Percentiles rank a stretch among this genome's conserved stretches.
phyloP scores from a whole-genome alignment of 805 yeast species.

The Suhomyces sp. region DNA sequence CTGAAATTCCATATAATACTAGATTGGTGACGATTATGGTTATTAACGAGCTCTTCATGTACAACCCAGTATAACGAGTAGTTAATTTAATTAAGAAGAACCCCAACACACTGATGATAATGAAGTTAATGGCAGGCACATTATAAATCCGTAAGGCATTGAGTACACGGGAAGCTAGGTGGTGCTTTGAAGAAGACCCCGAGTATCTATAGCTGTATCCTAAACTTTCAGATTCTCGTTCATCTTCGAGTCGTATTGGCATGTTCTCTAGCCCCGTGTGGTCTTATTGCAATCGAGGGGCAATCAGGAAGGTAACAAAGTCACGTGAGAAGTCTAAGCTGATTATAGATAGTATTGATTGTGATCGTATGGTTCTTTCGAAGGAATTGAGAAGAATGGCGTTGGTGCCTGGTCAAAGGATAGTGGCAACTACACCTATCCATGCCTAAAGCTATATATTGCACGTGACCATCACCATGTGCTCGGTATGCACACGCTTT shows the following conservation, averaged over 20 bases:
- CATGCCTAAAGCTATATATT: neutral
- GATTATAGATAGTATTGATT: neutral
- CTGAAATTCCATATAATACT: constrained; percentile 85
- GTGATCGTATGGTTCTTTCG: neutral
- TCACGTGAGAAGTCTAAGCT: neutral
- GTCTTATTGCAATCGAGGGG: constrained; percentile 1
- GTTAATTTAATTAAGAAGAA: constrained; percentile 51
- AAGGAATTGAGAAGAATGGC: neutral
- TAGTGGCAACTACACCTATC: neutral
- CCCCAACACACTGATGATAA: constrained; percentile 49
- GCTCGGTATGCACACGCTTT: neutral
- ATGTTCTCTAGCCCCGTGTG: constrained; percentile 8
- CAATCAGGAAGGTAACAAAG: neutral
- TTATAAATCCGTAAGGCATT: constrained; percentile 40
- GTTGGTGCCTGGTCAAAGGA: neutral
- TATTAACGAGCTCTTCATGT: constrained; percentile 61
- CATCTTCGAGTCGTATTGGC: constrained; percentile 22
- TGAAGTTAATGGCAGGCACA: constrained; percentile 56
- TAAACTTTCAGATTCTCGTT: constrained; percentile 9
- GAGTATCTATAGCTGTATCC: constrained; percentile 1
- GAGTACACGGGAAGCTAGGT: constrained; percentile 13
- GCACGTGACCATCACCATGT: neutral
- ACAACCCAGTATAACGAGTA: constrained; percentile 55
- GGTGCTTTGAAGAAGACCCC: neutral
- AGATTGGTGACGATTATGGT: constrained; percentile 80